Evolutionary conservation across 75 land plant genomes (phyloP), one percentile per base, ranked within the genome.

Genomic region (Gnetum montanum): DNA sequence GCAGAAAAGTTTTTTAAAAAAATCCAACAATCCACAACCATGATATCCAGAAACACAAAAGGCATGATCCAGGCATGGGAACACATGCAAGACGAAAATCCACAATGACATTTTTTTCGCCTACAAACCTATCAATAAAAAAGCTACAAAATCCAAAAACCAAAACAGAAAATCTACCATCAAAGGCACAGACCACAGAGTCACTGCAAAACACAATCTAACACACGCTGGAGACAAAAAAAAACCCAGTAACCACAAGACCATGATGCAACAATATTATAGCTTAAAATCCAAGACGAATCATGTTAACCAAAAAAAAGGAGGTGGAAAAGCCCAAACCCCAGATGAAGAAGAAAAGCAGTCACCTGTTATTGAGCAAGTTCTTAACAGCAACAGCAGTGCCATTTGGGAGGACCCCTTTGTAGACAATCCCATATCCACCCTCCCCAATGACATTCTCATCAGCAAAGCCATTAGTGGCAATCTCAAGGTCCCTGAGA

Each of bases 401-500:
- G 0, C 80, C 88, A 44, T 84, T 79, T 3, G 34, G 64, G 57
- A 81, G 54, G 18, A 55, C 58, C 8, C 88, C 88, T 33, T 61
- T 43, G 43, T 70, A 84, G 4, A 85, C 89, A 56, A 85, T 52
- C 13, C 86, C 89, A 65, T 85, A 85, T 4, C 89, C 89, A 34
- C 89, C 89, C 63, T 85, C 89, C 22, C 86, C 89, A 49, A 85
- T 61, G 62, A 85, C 82, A 81, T 77, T 85, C 25, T 51, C 72
- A 29, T 67, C 65, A 3, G 60, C 46, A 49, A 85, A 85, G 22
- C 78, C 65, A 51, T 66, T 41, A 8, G 89, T 85, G 20, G 85
- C 89, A 30, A 47, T 35, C 54, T 85, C 79, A 4, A 85, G 72
- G 46, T 84, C 88, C 44, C 58, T 58, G 34, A 84, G 51, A 40